Evolutionary conservation across 306 rosid genomes (phyloP).

Genomic region (Vicia sativa): DNA sequence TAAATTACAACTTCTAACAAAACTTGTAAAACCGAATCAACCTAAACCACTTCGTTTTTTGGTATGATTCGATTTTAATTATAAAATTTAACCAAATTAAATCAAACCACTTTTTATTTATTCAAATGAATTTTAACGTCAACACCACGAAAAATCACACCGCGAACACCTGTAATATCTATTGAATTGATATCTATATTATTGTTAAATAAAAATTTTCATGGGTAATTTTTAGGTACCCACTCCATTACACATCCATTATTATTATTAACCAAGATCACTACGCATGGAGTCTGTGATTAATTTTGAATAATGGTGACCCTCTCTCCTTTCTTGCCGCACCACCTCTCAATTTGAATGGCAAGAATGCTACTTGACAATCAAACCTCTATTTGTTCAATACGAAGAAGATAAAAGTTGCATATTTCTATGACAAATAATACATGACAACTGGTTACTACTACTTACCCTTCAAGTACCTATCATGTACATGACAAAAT

Average conservation of each 20-base stretch:
- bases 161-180: too few species aligned
- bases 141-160: too few species aligned
- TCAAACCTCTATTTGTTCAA: slow-evolving; percentile 31
- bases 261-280: neutral
- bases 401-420: slow-evolving; percentile 34
- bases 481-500: slow-evolving; percentile 35
- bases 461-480: slow-evolving; percentile 27
- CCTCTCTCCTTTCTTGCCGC: neutral
- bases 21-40: too few species aligned
- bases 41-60: too few species aligned
- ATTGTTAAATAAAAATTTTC: too few species aligned
- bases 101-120: too few species aligned
- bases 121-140: too few species aligned
- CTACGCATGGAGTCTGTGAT: neutral
- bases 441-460: slow-evolving; percentile 28
- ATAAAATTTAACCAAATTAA: too few species aligned
- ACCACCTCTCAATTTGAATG: neutral
- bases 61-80: too few species aligned
- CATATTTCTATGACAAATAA: slow-evolving; percentile 36
- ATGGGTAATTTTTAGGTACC: neutral
- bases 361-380: slow-evolving; percentile 32
- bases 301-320: neutral
- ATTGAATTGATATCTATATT: too few species aligned
- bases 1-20: too few species aligned
- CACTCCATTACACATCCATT: neutral